phyloP scores from a whole-genome alignment of 1,284 basidiomycete species.

The Naganishia liquefaciens region DNA sequence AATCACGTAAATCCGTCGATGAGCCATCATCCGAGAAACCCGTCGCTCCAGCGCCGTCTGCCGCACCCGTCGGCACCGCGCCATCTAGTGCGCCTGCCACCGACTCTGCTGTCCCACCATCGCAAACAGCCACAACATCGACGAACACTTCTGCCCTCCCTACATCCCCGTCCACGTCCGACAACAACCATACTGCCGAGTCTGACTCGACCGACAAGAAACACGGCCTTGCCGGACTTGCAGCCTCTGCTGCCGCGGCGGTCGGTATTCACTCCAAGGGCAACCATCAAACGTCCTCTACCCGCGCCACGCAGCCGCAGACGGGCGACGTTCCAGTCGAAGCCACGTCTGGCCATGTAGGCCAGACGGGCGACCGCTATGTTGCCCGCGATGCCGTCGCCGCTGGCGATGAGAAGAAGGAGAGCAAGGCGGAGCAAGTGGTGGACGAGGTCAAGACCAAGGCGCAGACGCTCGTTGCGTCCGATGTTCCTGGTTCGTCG shows the following conservation, averaged over 20 bases:
- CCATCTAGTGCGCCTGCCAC: neutral
- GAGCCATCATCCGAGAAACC: constrained; percentile 37
- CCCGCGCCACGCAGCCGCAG: neutral
- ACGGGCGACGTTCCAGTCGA: constrained; percentile 1
- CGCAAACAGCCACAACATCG: neutral
- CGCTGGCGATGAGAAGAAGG: neutral
- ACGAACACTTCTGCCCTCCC: neutral
- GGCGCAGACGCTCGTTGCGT: constrained; percentile 16
- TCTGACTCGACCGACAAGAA: constrained; percentile 31
- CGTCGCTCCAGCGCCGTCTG: constrained; percentile 26
- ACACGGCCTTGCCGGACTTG: constrained; percentile 24
- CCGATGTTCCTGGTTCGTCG: constrained; percentile 13
- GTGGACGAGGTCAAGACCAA: constrained; percentile 17
- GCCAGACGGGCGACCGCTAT: constrained; percentile 6
- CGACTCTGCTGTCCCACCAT: constrained; percentile 15
- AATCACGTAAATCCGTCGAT: constrained; percentile 6
- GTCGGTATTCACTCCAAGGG: constrained; percentile 15
- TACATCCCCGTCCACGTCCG: constrained; percentile 12
- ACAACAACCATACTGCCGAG: neutral
- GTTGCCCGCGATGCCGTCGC: too few relatives aligned
- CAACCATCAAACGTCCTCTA: neutral
- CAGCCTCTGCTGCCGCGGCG: constrained; percentile 12
- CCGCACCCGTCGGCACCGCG: constrained; percentile 2
- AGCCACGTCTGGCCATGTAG: neutral
- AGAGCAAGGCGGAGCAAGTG: neutral